Evolutionary conservation across 1,139 yeast genomes (phyloP), one percentile per base, ranked within the genome.

Genomic region (Protomyces pachydermus): DNA sequence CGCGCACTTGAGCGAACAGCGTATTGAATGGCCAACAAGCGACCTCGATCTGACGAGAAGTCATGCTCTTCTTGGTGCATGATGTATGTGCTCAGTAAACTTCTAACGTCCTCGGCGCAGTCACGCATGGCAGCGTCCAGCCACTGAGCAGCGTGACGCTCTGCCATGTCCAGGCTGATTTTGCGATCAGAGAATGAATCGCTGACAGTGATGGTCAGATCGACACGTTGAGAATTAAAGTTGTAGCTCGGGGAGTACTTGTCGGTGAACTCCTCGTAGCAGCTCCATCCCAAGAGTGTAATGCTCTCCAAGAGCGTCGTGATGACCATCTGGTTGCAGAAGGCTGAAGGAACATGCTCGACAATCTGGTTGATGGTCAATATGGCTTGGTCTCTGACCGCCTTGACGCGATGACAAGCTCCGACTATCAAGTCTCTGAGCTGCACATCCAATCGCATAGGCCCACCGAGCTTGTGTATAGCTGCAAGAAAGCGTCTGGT

Each of bases 201-300:
- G 32, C 56, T 51, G 35, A 52, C 62, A 34, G 28, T 39, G 23
- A 58, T 58, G 35, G 23, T 34, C 25, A 58, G 52, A 52, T 51
- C 56, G 14, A 48, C 25, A 56, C 69, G 70, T 54, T 81, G 78
- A n/a, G 96, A 82, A 42, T 77, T 74, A 72, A 87, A 91, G 38
- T 81, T 81, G 52, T 88, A 84, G 16, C 85, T 82, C 3, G 98
- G 98, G 67, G 87, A 89, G 73, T 90, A 93, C 74, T 86, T 90
- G 72, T 87, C 87, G 37, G 85, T 82, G 69, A 88, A 96, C n/a
- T 93, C 91, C 74, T 91, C 97, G 53, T 87, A 79, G 56, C 90
- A 82, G 76, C 96, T 86, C 68, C 87, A 86, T 75, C 88, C 89
- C 57, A 91, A 77, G 60, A 91, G 77, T 0, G 89, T 84, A 71